These are phyloP conservation scores for Gleditsia sinensis DNA, from an alignment of 306 rosid species.

Conservation along the genomic window DNA sequence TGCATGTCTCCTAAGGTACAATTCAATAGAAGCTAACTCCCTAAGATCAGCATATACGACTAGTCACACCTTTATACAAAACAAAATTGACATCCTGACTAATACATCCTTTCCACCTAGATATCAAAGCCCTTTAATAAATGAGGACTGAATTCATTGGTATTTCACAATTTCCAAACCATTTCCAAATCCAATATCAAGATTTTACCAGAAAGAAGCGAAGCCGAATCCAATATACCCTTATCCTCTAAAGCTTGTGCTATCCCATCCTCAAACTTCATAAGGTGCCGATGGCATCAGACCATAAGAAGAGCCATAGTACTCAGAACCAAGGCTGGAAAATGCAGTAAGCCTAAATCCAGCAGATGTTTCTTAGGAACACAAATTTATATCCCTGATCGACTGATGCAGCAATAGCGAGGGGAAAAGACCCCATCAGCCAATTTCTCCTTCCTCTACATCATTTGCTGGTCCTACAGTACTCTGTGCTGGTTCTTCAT, in stretches of 20 bases:
- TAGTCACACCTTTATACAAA: constrained; percentile 42
- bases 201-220: constrained; percentile 39
- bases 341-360: constrained; percentile 17
- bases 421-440: constrained; percentile 27
- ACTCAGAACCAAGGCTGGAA: constrained; percentile 2
- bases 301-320: constrained; percentile 10
- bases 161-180: constrained; percentile 26
- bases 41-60: constrained; percentile 34
- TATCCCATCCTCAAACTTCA: constrained; percentile 27
- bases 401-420: background rate
- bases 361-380: constrained; percentile 10
- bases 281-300: constrained; percentile 6
- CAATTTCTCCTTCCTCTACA: constrained; percentile 85
- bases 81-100: constrained; percentile 54
- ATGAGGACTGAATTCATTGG: too few relatives aligned
- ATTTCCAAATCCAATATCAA: constrained; percentile 35
- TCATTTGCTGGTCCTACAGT: constrained; percentile 55
- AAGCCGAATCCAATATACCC: constrained; percentile 39
- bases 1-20: constrained; percentile 41
- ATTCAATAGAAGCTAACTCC: constrained; percentile 31
- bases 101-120: too few relatives aligned
- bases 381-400: constrained; percentile 22
- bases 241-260: constrained; percentile 32
- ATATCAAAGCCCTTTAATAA: too few relatives aligned
- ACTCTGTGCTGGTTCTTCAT: constrained; percentile 52